Conservation (phyloP, 345 rosid species). For the Aethionema arabicum region DNA sequence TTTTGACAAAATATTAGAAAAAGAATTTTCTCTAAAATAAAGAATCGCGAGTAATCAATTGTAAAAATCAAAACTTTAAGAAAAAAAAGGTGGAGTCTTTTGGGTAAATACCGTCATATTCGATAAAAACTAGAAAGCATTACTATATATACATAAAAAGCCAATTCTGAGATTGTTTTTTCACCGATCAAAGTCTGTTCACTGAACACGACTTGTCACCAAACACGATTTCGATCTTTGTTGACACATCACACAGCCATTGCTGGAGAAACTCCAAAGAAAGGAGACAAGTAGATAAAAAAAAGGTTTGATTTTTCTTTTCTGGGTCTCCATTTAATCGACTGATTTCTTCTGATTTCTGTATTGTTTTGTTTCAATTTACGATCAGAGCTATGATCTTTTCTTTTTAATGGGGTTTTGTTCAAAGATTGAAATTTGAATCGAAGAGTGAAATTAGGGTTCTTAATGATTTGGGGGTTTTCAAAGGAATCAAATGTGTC, state of each 20-base stretch:
- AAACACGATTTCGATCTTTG: too few species aligned
- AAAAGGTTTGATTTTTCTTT: constrained; percentile 12
- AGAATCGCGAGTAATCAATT: too few species aligned
- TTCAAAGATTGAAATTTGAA: not conserved
- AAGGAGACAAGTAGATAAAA: constrained; percentile 13
- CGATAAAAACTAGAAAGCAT: too few species aligned
- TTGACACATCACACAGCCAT: not conserved
- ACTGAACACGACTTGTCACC: too few species aligned
- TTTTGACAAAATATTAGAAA: too few species aligned
- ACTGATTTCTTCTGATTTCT: not conserved
- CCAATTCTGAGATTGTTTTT: too few species aligned
- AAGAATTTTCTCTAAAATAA: too few species aligned
- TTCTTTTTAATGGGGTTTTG: not conserved
- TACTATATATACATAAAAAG: too few species aligned
- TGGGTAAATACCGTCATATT: too few species aligned
- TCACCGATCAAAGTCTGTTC: constrained; percentile 17
- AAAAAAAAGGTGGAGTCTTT: too few species aligned
- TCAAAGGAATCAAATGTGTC: too few species aligned
- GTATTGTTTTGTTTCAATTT: constrained; percentile 16
- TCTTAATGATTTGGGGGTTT: not conserved
- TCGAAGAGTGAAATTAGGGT: not conserved
- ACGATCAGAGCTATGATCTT: constrained; percentile 7
- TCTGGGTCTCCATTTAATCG: constrained; percentile 4
- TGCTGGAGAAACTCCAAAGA: constrained; percentile 6
- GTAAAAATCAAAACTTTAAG: too few species aligned